These are phyloP conservation scores for Apiotrichum gamsii DNA, from an alignment of 1,284 basidiomycete genomes.

Conservation along the genomic window DNA sequence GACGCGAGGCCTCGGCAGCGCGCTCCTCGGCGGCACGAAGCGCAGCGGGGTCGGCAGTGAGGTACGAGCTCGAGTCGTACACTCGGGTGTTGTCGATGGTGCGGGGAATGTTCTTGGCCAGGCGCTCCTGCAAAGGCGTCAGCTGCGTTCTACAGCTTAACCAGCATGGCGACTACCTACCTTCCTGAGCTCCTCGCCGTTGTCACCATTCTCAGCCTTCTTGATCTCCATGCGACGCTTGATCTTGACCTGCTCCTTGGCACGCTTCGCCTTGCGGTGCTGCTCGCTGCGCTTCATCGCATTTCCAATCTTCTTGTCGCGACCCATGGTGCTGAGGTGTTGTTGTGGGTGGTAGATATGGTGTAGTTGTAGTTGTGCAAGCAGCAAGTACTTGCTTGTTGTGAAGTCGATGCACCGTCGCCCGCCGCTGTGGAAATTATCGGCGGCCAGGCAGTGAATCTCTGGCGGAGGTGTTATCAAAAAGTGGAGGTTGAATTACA, in stretches of 20 bases:
- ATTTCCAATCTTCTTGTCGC: conserved; percentile 60
- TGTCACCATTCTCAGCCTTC: conserved; percentile 39
- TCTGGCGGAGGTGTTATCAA: no score
- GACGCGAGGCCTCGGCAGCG: conserved; percentile 33
- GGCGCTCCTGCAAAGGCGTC: conserved; percentile 58
- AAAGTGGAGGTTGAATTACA: no score
- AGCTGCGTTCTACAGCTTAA: neutral
- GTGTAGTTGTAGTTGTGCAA: no score
- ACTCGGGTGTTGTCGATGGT: conserved; percentile 92
- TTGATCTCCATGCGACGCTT: conserved; percentile 61
- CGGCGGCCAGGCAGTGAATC: no score
- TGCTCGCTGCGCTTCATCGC: conserved; percentile 76
- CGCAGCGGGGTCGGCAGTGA: conserved; percentile 61
- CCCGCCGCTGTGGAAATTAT: no score
- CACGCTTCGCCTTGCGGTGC: conserved; percentile 65
- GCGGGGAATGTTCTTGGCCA: conserved; percentile 75
- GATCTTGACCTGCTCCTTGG: conserved; percentile 74
- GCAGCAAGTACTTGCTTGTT: no score
- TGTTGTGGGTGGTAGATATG: no score
- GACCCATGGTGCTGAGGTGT: conserved; percentile 30
- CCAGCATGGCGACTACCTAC: conserved; percentile 14
- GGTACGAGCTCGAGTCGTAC: conserved; percentile 70
- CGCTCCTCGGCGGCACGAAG: conserved; percentile 34
- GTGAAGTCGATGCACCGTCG: no score
- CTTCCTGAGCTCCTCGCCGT: conserved; percentile 36